Conservation (phyloP, 768 basidiomycete species). For the Rhizopogon vesiculosus region DNA sequence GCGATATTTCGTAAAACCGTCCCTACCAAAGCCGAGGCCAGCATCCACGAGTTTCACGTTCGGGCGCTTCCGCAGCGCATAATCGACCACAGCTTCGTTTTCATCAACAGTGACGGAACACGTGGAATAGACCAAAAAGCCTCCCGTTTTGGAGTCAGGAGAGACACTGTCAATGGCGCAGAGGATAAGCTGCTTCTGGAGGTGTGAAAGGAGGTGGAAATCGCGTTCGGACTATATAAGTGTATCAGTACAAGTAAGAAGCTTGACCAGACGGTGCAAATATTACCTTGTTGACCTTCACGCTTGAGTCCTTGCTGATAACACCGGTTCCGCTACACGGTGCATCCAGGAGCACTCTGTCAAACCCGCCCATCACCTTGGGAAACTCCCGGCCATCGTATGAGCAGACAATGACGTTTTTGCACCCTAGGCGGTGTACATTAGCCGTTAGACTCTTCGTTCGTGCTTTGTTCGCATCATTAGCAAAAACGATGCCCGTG, state of each 20-base stretch:
- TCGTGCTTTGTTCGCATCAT: slow-evolving; percentile 90
- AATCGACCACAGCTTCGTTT: slow-evolving; percentile 97
- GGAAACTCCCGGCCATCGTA: slow-evolving; percentile 98
- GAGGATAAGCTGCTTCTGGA: slow-evolving; percentile 97
- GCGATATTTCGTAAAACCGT: slow-evolving; percentile 86
- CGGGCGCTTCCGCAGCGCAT: slow-evolving; percentile 91
- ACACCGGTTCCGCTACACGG: slow-evolving; percentile 98
- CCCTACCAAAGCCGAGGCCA: slow-evolving; percentile 88
- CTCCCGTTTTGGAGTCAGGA: slow-evolving; percentile 86
- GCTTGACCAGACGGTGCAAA: not conserved
- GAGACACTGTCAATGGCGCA: slow-evolving; percentile 97
- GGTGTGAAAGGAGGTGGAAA: slow-evolving; percentile 91
- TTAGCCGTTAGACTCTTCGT: slow-evolving; percentile 97
- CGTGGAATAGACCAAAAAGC: slow-evolving; percentile 95
- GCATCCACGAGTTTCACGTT: slow-evolving; percentile 91
- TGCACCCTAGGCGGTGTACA: slow-evolving; percentile 94
- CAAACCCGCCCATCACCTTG: slow-evolving; percentile 98
- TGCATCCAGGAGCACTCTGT: slow-evolving; percentile 94
- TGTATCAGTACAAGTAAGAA: slow-evolving; percentile 3
- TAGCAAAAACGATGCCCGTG: slow-evolving; percentile 96
- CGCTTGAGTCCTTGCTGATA: slow-evolving; percentile 95
- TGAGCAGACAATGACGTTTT: slow-evolving; percentile 95
- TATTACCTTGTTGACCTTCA: slow-evolving; percentile 95
- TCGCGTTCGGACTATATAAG: slow-evolving; percentile 79
- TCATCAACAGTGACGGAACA: slow-evolving; percentile 98